Evolutionary conservation across 2,329 filamentous ascomycete genomes (phyloP).

Genomic region (Exophiala sp.): DNA sequence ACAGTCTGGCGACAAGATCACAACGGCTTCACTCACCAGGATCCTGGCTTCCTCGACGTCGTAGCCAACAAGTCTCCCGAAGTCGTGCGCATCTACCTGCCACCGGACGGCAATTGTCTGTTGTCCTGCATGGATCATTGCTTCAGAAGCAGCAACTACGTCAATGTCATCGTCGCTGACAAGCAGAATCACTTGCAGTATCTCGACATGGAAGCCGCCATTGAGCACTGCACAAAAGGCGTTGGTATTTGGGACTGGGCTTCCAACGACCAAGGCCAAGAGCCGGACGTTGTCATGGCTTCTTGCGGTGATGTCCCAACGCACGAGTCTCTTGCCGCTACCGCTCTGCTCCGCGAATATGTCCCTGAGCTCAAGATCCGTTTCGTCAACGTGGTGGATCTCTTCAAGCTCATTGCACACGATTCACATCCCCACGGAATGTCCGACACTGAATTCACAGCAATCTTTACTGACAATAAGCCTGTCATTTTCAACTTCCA

Average conservation of each 20-base stretch:
- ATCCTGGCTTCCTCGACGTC: conserved; percentile 75
- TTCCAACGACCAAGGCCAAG: conserved; percentile 63
- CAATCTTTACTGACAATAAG: conserved; percentile 68
- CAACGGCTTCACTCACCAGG: conserved; percentile 80
- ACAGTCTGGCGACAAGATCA: conserved; percentile 81
- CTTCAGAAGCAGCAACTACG: conserved; percentile 69
- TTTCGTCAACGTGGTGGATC: conserved; percentile 75
- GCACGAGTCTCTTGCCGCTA: conserved; percentile 70
- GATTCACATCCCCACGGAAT: conserved; percentile 71
- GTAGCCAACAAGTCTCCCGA: conserved; percentile 77
- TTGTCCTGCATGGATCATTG: conserved; percentile 75
- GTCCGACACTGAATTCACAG: conserved; percentile 61
- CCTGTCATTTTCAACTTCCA: conserved; percentile 83
- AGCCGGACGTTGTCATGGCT: conserved; percentile 74
- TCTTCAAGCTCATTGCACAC: conserved; percentile 73
- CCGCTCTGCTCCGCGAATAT: conserved; percentile 67
- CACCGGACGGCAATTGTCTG: conserved; percentile 74
- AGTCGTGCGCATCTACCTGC: conserved; percentile 76
- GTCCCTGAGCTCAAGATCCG: conserved; percentile 71
- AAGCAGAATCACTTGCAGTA: conserved; percentile 77
- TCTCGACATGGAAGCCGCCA: conserved; percentile 67
- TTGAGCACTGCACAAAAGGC: conserved; percentile 74
- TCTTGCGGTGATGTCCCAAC: conserved; percentile 72
- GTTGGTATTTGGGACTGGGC: conserved; percentile 76
- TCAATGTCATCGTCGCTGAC: conserved; percentile 76